A percentile compares a stretch with the other conserved stretches of the same genome.
Evolutionary conservation across 1,284 basidiomycete genomes (phyloP).

Genomic region (Apiotrichum sp.): DNA sequence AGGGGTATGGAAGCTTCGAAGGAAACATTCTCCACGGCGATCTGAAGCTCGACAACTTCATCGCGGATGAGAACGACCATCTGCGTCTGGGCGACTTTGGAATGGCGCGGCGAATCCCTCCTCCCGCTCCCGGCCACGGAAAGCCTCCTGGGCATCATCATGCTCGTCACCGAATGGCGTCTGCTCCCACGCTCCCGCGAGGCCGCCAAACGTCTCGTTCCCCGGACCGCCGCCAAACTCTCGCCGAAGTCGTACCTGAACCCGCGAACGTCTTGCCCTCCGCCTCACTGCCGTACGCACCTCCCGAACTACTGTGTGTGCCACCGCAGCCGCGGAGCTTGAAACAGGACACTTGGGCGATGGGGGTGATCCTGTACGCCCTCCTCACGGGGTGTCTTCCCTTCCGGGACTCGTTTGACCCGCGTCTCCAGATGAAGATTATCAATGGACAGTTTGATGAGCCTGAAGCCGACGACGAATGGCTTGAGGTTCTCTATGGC

Average conservation of each 20-base stretch:
- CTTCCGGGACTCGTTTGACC: conserved; percentile 81
- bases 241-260: neutral
- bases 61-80: conserved; percentile 73
- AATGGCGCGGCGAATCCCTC: conserved; percentile 25
- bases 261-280: conserved; percentile 52
- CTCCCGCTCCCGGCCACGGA: conserved; percentile 5
- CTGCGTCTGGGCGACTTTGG: conserved; percentile 45
- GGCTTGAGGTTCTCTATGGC: conserved; percentile 64
- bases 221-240: conserved; percentile 7
- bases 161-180: neutral
- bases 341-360: conserved; percentile 86
- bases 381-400: conserved; percentile 74
- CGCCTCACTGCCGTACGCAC: conserved; percentile 82
- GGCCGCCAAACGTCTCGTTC: neutral
- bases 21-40: conserved; percentile 79
- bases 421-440: conserved; percentile 83
- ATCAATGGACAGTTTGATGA: conserved; percentile 61
- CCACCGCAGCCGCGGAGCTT: conserved; percentile 41
- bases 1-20: conserved; percentile 49
- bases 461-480: conserved; percentile 58
- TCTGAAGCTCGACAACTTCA: conserved; percentile 93
- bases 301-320: conserved; percentile 66
- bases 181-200: neutral
- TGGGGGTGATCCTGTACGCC: conserved; percentile 79
- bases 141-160: neutral